phyloP scores from a whole-genome alignment of 73 alveolate genomes.

The Uronychia setigera region DNA sequence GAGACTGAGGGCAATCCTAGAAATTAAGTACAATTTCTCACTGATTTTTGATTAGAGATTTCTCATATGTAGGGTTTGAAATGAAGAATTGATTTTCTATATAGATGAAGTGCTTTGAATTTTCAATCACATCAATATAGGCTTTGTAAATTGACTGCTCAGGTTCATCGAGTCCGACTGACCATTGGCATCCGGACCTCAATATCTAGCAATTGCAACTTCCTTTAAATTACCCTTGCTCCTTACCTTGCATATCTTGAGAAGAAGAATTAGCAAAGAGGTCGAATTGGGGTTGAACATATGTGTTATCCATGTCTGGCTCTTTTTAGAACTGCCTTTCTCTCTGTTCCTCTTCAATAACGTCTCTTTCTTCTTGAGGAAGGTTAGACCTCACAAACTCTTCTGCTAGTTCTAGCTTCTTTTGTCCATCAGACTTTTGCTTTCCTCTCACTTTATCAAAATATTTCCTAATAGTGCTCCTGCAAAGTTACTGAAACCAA shows the following conservation, averaged over 20 bases:
- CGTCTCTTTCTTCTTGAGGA: not conserved
- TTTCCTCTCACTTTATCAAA: not conserved
- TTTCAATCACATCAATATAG: conserved; percentile 79
- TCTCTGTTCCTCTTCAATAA: not conserved
- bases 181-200: conserved; percentile 93
- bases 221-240: not conserved
- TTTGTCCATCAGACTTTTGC: not conserved
- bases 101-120: conserved; percentile 90
- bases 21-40: not conserved
- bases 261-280: not conserved
- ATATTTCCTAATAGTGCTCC: not conserved
- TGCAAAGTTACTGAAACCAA: not conserved
- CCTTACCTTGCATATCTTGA: not conserved
- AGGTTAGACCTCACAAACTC: not conserved
- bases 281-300: too few species aligned
- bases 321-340: not conserved
- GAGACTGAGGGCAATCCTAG: conserved; percentile 72
- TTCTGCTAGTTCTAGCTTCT: not conserved
- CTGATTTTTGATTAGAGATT: conserved; percentile 72
- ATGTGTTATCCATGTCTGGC: not conserved
- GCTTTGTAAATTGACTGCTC: conserved; percentile 93
- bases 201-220: conserved; percentile 42
- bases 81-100: conserved; percentile 97
- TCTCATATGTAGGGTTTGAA: conserved; percentile 34
- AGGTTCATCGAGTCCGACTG: conserved; percentile 85